phyloP scores from a whole-genome alignment of 1,139 yeast species.

The Lodderomyces theae region DNA sequence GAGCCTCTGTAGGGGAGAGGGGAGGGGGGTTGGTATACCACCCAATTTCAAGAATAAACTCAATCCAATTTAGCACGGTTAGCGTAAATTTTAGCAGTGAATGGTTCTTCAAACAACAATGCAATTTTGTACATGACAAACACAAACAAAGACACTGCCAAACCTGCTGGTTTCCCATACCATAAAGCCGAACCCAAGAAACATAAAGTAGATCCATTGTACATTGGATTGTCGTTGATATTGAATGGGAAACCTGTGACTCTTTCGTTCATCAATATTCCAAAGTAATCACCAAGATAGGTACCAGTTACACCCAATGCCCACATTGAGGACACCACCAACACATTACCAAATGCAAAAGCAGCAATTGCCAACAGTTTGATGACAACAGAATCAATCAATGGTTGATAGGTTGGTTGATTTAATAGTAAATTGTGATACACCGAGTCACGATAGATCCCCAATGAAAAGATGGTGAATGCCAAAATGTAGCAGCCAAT shows the following conservation, averaged over 20 bases:
- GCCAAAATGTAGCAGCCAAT: constrained; percentile 86
- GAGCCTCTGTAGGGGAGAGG: too few species aligned
- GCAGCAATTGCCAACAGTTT: constrained; percentile 31
- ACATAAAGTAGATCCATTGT: constrained; percentile 84
- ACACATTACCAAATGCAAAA: constrained; percentile 70
- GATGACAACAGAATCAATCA: constrained; percentile 35
- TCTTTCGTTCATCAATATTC: constrained; percentile 85
- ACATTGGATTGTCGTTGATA: constrained; percentile 91
- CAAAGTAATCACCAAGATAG: constrained; percentile 94
- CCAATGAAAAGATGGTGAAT: constrained; percentile 74
- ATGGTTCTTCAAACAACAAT: constrained; percentile 88
- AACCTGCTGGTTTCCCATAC: constrained; percentile 88
- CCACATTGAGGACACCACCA: constrained; percentile 85
- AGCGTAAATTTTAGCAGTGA: constrained; percentile 88
- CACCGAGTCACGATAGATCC: constrained; percentile 74
- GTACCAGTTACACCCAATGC: constrained; percentile 96
- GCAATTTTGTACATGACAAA: constrained; percentile 82
- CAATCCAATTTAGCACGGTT: constrained; percentile 13
- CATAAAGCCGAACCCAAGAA: constrained; percentile 89
- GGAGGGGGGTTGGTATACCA: too few species aligned
- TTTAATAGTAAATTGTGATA: constrained; percentile 57
- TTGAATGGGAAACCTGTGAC: constrained; percentile 96
- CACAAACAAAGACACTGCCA: constrained; percentile 69
- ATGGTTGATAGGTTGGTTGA: constrained; percentile 56
- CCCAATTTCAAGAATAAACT: too few species aligned